Percentiles rank a stretch among this genome's conserved stretches.
phyloP scores from a whole-genome alignment of 2,329 filamentous ascomycete species.

The Trichoderma oligosporum region DNA sequence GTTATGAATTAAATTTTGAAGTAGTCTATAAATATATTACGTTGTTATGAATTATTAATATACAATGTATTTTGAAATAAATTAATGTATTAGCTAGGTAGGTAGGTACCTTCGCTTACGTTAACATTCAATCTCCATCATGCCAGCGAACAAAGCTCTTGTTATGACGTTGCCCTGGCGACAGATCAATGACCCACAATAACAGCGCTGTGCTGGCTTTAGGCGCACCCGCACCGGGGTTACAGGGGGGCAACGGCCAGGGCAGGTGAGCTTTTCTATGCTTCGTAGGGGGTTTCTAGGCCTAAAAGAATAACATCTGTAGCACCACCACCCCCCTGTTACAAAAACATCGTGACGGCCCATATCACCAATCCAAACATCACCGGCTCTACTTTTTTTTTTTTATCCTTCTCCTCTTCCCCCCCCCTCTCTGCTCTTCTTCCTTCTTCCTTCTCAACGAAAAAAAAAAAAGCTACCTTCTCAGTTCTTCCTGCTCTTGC shows the following conservation, averaged over 20 bases:
- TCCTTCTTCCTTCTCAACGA: not conserved
- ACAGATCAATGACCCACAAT: conserved; percentile 23
- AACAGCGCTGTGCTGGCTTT: conserved; percentile 18
- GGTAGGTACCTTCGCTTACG: not conserved
- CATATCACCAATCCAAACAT: conserved; percentile 8
- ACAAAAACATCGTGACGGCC: conserved; percentile 34
- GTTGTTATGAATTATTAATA: no score
- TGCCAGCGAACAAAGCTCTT: not conserved
- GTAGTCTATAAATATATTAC: no score
- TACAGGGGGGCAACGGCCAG: conserved; percentile 14
- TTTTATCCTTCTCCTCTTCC: conserved; percentile 2
- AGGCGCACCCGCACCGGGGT: conserved; percentile 17
- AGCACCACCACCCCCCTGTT: conserved; percentile 16
- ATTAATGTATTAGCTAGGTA: no score
- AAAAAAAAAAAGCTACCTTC: not conserved
- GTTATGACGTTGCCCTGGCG: conserved; percentile 25
- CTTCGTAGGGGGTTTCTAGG: conserved; percentile 8
- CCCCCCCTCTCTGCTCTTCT: not conserved
- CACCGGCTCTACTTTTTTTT: conserved; percentile 7
- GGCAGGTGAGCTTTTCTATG: no score
- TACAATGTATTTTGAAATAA: no score
- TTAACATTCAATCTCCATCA: no score
- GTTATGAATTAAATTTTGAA: no score
- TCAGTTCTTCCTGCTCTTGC: not conserved
- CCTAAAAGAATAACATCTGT: conserved; percentile 27